Base-by-base conservation (phyloP, 169 alveolate genomes). In the Plasmodium coatneyi region DNA sequence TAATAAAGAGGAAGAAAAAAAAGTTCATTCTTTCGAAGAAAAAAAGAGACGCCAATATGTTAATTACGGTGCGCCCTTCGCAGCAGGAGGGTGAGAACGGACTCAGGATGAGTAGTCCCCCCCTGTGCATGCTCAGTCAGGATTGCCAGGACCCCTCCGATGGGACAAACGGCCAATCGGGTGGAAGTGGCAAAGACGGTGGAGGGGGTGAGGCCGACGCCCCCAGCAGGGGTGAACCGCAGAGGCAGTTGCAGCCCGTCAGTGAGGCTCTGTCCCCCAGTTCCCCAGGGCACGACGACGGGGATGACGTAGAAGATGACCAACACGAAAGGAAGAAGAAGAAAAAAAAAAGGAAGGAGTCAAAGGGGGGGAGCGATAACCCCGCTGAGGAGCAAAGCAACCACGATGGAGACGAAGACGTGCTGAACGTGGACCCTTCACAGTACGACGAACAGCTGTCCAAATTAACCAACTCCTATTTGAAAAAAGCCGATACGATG, bases 401-500 rank as follows among this genome's bases (percentile, higher is more conserved):
- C 82, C 16, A 83, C 52, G 6, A 83, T 43, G 7, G 79, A 60
- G 36, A 34, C 5, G 39, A 66, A 66, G 76, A 19, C 39, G 3
- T 66, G n/a, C 14, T 19, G 4, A 12, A 66, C 36, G n/a, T 7
- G 1, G 76, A 28, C 41, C 0, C 32, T 22, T 7, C 30, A 1
- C 14, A 22, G n/a, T 7, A 66, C 14, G 19, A 19, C 5, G 76
- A 16, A 12, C 76, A 66, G n/a, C n/a, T 66, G 19, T 76, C 56
- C 78, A 0, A 92, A 90, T 0, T 70, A 79, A 5, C 94, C 70
- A 39, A 72, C 92, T n/a, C 71, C 86, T 52, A 93, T 92, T 9
- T 95, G 91, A 82, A 83, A 74, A 94, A 96, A 95, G 52, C 43
- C 16, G 52, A 28, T n/a, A 36, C 60, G 60, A 36, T 84, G 80